Evolutionary conservation across 768 basidiomycete species (phyloP).

Genomic region (Boletus edulis): DNA sequence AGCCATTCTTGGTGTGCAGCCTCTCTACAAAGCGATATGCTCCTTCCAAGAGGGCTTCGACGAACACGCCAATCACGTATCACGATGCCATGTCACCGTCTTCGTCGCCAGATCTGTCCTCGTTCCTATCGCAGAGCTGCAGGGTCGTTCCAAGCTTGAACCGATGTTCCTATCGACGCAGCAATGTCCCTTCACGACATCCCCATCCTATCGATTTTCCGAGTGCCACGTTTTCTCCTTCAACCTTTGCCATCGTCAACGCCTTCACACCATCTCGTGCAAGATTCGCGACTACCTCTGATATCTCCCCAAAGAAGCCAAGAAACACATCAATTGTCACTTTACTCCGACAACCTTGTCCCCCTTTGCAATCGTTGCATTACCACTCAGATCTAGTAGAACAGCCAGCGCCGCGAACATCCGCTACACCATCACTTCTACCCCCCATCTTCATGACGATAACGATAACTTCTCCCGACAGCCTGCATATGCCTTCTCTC

Average conservation of each 20-base stretch:
- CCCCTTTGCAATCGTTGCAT: background rate
- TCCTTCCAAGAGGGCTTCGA: background rate
- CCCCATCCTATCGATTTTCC: background rate
- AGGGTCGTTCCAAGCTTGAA: too few species aligned
- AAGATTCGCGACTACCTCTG: conserved; percentile 1
- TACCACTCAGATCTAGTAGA: background rate
- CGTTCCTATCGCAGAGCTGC: too few species aligned
- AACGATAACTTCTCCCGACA: background rate
- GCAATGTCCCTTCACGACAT: background rate
- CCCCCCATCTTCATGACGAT: background rate
- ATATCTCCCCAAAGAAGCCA: background rate
- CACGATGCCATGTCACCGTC: too few species aligned
- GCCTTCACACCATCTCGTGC: background rate
- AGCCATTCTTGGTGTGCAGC: too few species aligned
- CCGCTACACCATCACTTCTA: background rate
- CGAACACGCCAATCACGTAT: too few species aligned
- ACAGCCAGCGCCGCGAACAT: background rate
- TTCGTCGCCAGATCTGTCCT: too few species aligned
- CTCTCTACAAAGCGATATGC: too few species aligned
- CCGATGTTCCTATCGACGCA: background rate
- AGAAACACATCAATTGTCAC: background rate
- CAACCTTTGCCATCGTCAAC: background rate
- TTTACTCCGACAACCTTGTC: background rate
- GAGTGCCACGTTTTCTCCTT: background rate
- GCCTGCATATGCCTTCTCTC: conserved; percentile 12